Percentiles rank a stretch among this genome's conserved stretches.
These are phyloP conservation scores for Serendipita sp. DNA, from an alignment of 768 basidiomycete genomes.

Conservation along the genomic window DNA sequence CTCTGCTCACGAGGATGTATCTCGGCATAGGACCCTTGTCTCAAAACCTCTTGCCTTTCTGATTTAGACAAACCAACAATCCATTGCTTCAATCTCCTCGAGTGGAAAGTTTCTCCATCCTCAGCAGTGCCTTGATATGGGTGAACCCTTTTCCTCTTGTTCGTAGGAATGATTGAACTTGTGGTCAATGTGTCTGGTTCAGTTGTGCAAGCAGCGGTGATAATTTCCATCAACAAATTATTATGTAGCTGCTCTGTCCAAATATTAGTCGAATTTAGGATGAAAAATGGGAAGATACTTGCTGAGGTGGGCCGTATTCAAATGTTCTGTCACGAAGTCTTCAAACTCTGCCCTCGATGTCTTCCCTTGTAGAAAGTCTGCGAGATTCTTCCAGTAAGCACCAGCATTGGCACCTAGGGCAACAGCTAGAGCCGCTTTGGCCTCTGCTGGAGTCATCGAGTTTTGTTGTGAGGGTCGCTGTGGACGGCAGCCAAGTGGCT, in stretches of 20 bases:
- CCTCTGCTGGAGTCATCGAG: slow-evolving; percentile 12
- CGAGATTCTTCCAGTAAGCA: slow-evolving; percentile 46
- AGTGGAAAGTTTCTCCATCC: slow-evolving; percentile 38
- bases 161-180: neutral
- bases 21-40: neutral
- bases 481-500: neutral
- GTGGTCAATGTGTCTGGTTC: slow-evolving; percentile 23
- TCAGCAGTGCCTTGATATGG: slow-evolving; percentile 56
- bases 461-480: neutral
- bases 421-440: slow-evolving; percentile 48
- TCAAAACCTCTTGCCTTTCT: slow-evolving; percentile 29
- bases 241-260: slow-evolving; percentile 60
- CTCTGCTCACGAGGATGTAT: neutral
- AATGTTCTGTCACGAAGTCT: slow-evolving; percentile 41
- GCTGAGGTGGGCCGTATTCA: slow-evolving; percentile 44
- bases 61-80: slow-evolving; percentile 51
- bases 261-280: slow-evolving; percentile 6
- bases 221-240: slow-evolving; percentile 65
- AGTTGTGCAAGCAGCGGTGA: slow-evolving; percentile 59
- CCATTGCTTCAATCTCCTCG: slow-evolving; percentile 57
- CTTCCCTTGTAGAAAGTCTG: slow-evolving; percentile 47
- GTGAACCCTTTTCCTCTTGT: slow-evolving; percentile 49
- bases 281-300: slow-evolving; percentile 7
- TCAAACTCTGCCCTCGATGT: slow-evolving; percentile 66
- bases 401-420: slow-evolving; percentile 45